Evolutionary conservation across 75 land plant species (phyloP), one percentile per base, ranked within the genome.

Genomic region (Pinus tabuliformis): DNA sequence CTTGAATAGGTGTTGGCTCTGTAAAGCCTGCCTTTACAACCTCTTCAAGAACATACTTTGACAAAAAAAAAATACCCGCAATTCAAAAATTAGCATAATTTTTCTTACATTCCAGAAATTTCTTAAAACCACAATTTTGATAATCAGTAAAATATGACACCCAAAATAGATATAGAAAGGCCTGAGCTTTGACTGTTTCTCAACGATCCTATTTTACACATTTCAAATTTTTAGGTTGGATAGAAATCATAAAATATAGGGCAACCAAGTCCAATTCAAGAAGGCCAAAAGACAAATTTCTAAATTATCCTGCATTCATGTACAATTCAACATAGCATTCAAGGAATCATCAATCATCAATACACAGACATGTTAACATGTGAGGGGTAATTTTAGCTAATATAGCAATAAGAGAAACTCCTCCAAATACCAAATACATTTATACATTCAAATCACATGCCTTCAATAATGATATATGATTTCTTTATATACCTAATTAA

Each of bases 1-100:
- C 81, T 85, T 96, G 99, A 76, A 96, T 96, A 33, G 99, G 90
- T n/a, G 99, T 96, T 21, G 99, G 99, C 71, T 94, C 99, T 8
- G 82, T 82, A 80, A 96, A 96, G 26, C 99, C 99, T 70, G 99
- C 99, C 81, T 87, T 96, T 6, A 82, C 30, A 33, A 96, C 78
- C 80, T 94, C 99, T 84, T 96, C 88, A 78, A 96, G 76, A 0
- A 94, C 99, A 92, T 96, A 96, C 39, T 94, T 97, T 96, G 89
- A 37, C 45, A 78, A 11, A 49, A 49, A 45, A 57, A 26, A 26
- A 59, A 70, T 17, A 79, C 26, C 42, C 65, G 75, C 42, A 75
- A 33, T n/a, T 17, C 37, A 45, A 28, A 49, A 9, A 49, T 49
- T 49, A 49, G 54, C 54, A 49, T 49, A 49, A 49, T 49, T 11